Evolutionary conservation across 2,329 filamentous ascomycete genomes (phyloP), one percentile per base, ranked within the genome.

Genomic region (Paecilomyces sp.): DNA sequence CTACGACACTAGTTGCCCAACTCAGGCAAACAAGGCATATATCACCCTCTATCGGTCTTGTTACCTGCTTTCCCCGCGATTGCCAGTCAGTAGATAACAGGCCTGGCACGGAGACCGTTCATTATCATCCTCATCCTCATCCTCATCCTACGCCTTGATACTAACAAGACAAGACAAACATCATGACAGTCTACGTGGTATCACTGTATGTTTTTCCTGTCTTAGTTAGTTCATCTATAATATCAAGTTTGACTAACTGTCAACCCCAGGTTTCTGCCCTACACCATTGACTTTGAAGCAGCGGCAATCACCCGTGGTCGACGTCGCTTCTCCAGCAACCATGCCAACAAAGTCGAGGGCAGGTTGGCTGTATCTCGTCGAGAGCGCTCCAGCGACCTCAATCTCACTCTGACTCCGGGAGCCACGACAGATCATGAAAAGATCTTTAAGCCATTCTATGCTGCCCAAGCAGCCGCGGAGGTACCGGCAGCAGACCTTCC

Each of bases 381-480:
- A 57, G 56, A 60, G 34, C 66, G 60, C 18, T 62, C 57, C 6
- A 65, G 66, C 55, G 65, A 64, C 12, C 54, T 65, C 34, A 63
- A 63, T 13, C 54, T 65, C 33, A 63, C 70, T 34, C 61, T 71
- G 53, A 77, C 72, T 13, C 75, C 74, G 4, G 75, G 74, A 18
- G 73, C 73, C 28, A 75, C 73, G 1, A 75, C 70, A 13, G 72
- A 74, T 31, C 66, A 75, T 50, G 75, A 77, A 60, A 72, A 66
- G 52, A 71, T 77, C 59, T 77, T 77, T 65, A 73, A 69, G 33
- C 65, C 66, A 53, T 60, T 60, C 28, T 74, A 74, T 50, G 65
- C 65, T 18, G 70, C 64, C 9, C 66, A 62, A 3, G 63, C 63
- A 15, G 67, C 68, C 18, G 64, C 66, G 15, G 70, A 72, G 54